These are phyloP conservation scores for Mortierella sp. DNA, from an alignment of 371 early-diverging fungal genomes.

Conservation along the genomic window DNA sequence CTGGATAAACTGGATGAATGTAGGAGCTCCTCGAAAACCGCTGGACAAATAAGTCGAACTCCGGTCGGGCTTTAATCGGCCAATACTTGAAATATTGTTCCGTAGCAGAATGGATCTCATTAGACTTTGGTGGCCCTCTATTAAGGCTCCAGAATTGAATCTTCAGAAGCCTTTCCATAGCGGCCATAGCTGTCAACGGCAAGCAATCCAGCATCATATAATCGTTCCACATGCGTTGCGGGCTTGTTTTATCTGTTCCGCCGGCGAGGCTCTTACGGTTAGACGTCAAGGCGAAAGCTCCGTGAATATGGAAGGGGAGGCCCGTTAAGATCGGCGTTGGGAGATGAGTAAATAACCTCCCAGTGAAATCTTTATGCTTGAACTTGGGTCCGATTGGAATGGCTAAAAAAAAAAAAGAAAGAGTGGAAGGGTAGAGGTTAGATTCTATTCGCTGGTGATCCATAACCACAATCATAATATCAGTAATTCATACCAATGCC, in stretches of 20 bases:
- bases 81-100: conserved; percentile 12
- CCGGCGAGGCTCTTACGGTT: conserved; percentile 36
- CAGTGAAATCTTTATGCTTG: not conserved
- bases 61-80: not conserved
- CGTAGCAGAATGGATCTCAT: not conserved
- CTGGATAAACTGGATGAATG: conserved; percentile 10
- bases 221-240: conserved; percentile 16
- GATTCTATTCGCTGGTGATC: no score
- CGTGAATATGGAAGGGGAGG: conserved; percentile 55
- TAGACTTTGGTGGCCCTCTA: not conserved
- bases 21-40: not conserved
- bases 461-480: no score
- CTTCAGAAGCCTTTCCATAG: conserved; percentile 3
- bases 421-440: not conserved
- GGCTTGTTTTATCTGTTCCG: conserved; percentile 6
- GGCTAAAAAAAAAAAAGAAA: not conserved
- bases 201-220: conserved; percentile 7
- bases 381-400: not conserved
- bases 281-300: conserved; percentile 45
- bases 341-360: conserved; percentile 43
- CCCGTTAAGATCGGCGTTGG: conserved; percentile 37
- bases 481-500: conserved; percentile 16
- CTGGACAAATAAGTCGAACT: not conserved
- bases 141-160: not conserved
- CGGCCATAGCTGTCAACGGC: conserved; percentile 5